Evolutionary conservation across 495 filamentous ascomycete genomes (phyloP), one percentile per base, ranked within the genome.

Genomic region (Penicillium desertorum): DNA sequence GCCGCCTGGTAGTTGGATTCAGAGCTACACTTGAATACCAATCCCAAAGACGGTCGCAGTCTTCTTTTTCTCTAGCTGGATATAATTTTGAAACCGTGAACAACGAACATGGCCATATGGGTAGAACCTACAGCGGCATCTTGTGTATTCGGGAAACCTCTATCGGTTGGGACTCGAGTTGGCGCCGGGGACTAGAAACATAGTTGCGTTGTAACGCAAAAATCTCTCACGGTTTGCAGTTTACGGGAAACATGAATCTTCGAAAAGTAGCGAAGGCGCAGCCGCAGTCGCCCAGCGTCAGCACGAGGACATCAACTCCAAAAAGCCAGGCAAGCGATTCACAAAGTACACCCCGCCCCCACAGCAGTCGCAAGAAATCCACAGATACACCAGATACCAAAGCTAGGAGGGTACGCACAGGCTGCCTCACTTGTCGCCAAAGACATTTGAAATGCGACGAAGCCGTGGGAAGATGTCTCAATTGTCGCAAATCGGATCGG

Each of bases 401-500:
- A 65, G 82, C 86, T 19, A 85, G 81, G 64, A 75, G 88, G 42
- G 87, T 90, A 11, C 83, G 88, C 23, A 92, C 88, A 9, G 88
- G 88, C 20, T 92, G 88, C 64, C 71, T 92, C 29, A 92, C 88
- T 6, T 92, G 88, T 68, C 82, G 88, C 52, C 86, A 90, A 65
- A 77, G 88, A 37, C 87, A 90, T 73, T 66, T 90, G 46, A 90
- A 90, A 71, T 90, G 87, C 68, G 93, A 98, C 66, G 94, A 98
- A 71, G 86, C 79, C 2, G 63, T 84, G 36, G 91, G 91, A 3
- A 77, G 85, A 45, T 98, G 93, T 66, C 71, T 83, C 52, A 98
- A 98, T 64, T 98, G 94, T 72, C 82, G 81, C 22, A 98, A 96
- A 70, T 93, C 92, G 20, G 91, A 82, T 60, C 79, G 93, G 45